These are phyloP conservation scores for Geotrichum aggregatum DNA, from an alignment of 1,139 yeast species.

Conservation along the genomic window DNA sequence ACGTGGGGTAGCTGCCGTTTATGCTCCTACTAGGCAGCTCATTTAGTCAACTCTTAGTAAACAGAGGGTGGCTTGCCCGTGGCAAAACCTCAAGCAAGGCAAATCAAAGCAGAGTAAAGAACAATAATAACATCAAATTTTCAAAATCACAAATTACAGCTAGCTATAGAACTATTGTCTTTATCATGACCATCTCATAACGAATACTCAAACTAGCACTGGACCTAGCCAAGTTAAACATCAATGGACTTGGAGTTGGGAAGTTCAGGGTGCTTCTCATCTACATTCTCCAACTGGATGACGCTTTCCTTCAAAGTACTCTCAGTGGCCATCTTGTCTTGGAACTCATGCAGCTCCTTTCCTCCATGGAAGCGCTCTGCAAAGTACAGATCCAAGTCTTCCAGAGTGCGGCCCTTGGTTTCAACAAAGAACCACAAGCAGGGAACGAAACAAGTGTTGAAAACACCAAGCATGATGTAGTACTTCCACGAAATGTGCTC, in stretches of 20 bases:
- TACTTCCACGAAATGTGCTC: constrained; percentile 45
- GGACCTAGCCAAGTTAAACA: background rate
- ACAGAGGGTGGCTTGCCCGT: too few species aligned
- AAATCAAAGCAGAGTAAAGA: too few species aligned
- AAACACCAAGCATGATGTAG: constrained; percentile 43
- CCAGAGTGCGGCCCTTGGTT: constrained; percentile 2
- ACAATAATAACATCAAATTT: too few species aligned
- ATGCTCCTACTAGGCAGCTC: too few species aligned
- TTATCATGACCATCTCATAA: too few species aligned
- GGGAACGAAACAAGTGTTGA: constrained; percentile 41
- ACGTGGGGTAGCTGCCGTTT: too few species aligned
- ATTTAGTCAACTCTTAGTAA: too few species aligned
- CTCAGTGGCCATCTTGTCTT: background rate
- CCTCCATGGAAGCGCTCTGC: background rate
- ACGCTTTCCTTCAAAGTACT: background rate
- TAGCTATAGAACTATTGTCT: too few species aligned
- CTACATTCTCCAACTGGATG: background rate
- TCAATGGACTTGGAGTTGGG: constrained; percentile 1
- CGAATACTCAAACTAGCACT: too few species aligned
- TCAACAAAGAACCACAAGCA: constrained; percentile 1
- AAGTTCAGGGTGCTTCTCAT: background rate
- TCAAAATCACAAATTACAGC: too few species aligned
- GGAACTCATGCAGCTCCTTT: background rate
- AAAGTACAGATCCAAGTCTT: constrained; percentile 30
- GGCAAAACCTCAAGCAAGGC: too few species aligned